These are phyloP conservation scores for Phytophthora meadii DNA, from an alignment of 352 stramenopile species.

Conservation along the genomic window DNA sequence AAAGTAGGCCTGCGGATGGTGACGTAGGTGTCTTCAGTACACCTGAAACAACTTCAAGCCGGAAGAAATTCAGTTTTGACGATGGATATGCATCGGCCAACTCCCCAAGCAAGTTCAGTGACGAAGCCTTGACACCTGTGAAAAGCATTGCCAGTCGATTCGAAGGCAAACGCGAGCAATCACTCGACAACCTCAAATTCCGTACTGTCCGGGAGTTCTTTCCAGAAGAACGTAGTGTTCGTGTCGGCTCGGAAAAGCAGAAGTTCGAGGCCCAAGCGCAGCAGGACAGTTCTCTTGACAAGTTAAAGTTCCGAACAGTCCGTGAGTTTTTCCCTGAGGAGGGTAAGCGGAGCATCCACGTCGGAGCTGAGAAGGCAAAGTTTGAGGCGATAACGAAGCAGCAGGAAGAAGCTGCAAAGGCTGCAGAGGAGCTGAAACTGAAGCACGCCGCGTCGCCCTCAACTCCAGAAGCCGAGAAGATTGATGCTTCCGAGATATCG, in stretches of 20 bases:
- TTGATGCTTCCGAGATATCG: background rate
- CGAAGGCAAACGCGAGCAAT: conserved; percentile 69
- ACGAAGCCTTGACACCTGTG: conserved; percentile 43
- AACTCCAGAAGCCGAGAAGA: background rate
- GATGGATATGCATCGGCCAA: conserved; percentile 12
- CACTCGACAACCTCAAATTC: conserved; percentile 63
- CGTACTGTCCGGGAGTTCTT: conserved; percentile 71
- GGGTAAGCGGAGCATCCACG: conserved; percentile 41
- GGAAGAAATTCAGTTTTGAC: conserved; percentile 31
- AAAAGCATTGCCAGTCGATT: conserved; percentile 75
- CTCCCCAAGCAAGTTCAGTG: conserved; percentile 23
- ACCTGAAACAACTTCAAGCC: conserved; percentile 12
- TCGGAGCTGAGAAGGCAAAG: conserved; percentile 49
- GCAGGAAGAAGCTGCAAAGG: conserved; percentile 28
- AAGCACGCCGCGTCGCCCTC: conserved; percentile 15
- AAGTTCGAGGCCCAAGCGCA: conserved; percentile 53
- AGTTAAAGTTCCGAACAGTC: conserved; percentile 62
- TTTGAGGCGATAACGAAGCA: conserved; percentile 44
- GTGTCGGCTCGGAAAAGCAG: conserved; percentile 45
- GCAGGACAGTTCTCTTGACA: conserved; percentile 57
- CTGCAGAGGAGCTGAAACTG: conserved; percentile 20
- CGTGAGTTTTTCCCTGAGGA: conserved; percentile 58
- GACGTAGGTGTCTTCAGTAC: conserved; percentile 13
- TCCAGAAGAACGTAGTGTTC: conserved; percentile 42
- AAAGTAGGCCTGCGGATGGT: background rate